A percentile compares a stretch with the other conserved stretches of the same genome.
Conservation (phyloP, 1,139 yeast genomes). For the Candida albicans region DNA sequence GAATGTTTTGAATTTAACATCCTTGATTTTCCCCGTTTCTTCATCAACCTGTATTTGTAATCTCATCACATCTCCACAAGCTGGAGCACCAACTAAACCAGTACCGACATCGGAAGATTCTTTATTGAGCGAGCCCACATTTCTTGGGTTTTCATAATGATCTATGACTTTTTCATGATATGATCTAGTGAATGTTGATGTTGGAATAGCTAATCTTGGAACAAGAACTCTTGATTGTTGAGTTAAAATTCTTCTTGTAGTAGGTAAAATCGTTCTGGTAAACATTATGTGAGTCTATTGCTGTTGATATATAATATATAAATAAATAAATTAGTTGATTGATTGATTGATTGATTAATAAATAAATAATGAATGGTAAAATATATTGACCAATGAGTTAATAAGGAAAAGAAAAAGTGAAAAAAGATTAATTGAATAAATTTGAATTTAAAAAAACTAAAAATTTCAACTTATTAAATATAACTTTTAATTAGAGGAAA, state of each 20-base stretch:
- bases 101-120: slow-evolving; percentile 83
- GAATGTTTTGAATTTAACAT: slow-evolving; percentile 96
- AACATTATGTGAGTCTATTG: slow-evolving; percentile 19
- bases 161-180: slow-evolving; percentile 84
- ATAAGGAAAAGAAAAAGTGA: too few species aligned
- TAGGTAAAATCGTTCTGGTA: slow-evolving; percentile 24
- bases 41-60: slow-evolving; percentile 92
- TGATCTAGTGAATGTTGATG: slow-evolving; percentile 21
- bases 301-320: slow-evolving; percentile 1
- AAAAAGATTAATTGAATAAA: too few species aligned
- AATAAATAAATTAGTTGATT: not conserved
- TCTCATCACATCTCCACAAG: slow-evolving; percentile 99
- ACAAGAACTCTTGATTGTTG: not conserved
- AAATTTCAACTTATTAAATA: too few species aligned
- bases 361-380: not conserved
- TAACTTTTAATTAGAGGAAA: too few species aligned
- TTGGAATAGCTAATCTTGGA: not conserved
- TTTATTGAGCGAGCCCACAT: slow-evolving; percentile 91
- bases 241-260: slow-evolving; percentile 7
- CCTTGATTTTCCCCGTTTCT: slow-evolving; percentile 84
- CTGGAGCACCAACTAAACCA: slow-evolving; percentile 97
- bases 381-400: not conserved
- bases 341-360: not conserved
- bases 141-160: slow-evolving; percentile 94
- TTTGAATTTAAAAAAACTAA: too few species aligned